Evolutionary conservation across 1,139 yeast species (phyloP), one percentile per base, ranked within the genome.

Genomic region (Lodderomyces metapsilosis): DNA sequence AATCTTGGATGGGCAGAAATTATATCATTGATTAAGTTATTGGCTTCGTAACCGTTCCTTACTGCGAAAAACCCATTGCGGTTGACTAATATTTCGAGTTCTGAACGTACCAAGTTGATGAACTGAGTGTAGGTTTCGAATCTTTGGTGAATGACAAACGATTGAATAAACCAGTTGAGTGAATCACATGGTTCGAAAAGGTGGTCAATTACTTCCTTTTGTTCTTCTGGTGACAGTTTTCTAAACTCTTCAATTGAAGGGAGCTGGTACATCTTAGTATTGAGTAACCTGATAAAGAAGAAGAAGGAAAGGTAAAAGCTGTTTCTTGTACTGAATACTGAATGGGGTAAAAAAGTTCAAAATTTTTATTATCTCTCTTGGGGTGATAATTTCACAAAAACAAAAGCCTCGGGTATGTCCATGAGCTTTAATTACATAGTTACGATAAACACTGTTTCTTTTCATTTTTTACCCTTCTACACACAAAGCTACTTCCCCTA

Each of bases 1-100:
- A 89, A 69, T 44, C 96, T 70, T n/a, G 97, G 97, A 62, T 89
- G 97, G 0, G 96, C 95, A 1, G 88, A 82, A 15, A 89, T 76
- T 43, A 84, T 83, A 36, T 73, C 64, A 39, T 73, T 54, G 7
- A 78, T 58, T 17, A 61, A 56, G 1, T 66, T 64, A 31, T 71
- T 60, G 3, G 60, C 45, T 1, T 54, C 48, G 5, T 21, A 21
- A 2, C 48, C 48, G 3, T 45, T 28, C 49, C 56, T 39, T 39
- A 48, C 32, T 39, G 57, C 46, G 48, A 58, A 46, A 46, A 50
- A 37, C 42, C 64, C 54, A 20, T 58, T 49, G 36, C 55, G 42
- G 43, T 46, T 38, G 15, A 76, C 59, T 24, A 71, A 61, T 1
- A 51, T 41, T 4, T 69, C 50, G 11, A 85, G 62, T 12, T 57